phyloP scores from a whole-genome alignment of 2,329 filamentous ascomycete genomes.

The Mariannaea sp. region DNA sequence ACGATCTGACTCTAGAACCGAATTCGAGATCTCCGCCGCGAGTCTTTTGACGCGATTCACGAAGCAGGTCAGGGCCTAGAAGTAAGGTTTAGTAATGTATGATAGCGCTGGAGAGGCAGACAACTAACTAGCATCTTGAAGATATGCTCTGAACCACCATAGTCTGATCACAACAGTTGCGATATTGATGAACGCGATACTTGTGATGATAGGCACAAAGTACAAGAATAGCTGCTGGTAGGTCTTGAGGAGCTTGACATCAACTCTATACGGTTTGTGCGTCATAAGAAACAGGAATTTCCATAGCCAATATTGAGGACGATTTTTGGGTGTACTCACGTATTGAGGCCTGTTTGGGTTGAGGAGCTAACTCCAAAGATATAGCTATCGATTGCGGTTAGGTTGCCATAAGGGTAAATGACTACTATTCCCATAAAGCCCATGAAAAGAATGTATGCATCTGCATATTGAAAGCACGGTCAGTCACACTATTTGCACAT shows the following conservation, averaged over 20 bases:
- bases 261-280: slow-evolving; percentile 47
- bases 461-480: slow-evolving; percentile 20
- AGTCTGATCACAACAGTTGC: slow-evolving; percentile 53
- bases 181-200: slow-evolving; percentile 55
- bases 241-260: slow-evolving; percentile 52
- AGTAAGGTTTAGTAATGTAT: background rate
- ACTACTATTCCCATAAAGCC: slow-evolving; percentile 29
- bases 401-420: slow-evolving; percentile 32
- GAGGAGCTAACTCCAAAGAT: slow-evolving; percentile 55
- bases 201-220: slow-evolving; percentile 53
- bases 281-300: slow-evolving; percentile 15
- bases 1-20: background rate
- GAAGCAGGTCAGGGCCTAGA: slow-evolving; percentile 26
- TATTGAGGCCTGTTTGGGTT: slow-evolving; percentile 57
- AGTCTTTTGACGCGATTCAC: background rate
- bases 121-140: slow-evolving; percentile 46
- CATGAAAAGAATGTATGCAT: slow-evolving; percentile 35
- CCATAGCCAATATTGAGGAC: background rate
- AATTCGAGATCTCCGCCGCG: slow-evolving; percentile 10
- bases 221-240: slow-evolving; percentile 60
- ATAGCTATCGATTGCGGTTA: slow-evolving; percentile 51
- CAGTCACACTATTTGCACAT: slow-evolving; percentile 12
- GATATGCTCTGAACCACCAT: slow-evolving; percentile 53
- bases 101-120: background rate
- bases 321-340: slow-evolving; percentile 40